Base-by-base conservation (phyloP, 441 rosid species). In the Aleurites moluccanus region DNA sequence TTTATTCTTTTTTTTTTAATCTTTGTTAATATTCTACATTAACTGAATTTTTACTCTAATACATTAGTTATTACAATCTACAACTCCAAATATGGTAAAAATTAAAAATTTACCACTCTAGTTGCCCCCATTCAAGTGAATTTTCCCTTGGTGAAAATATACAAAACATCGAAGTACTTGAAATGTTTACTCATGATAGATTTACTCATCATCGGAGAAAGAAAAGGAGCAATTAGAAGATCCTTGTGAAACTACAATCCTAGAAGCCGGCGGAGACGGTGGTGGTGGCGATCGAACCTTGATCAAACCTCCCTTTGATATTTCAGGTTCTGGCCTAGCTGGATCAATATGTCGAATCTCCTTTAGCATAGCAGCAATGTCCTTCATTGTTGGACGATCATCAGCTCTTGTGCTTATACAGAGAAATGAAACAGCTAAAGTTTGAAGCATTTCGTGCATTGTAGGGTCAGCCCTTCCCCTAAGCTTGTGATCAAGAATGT, bases 391-490 rank as follows among this genome's bases (percentile, higher is more conserved):
- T 2, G 99, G 99, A 50, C 99, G 88, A 65, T 91, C 96, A 3
- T 81, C 75, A 0, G 88, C 82, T 64, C 84, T 78, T 10, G 85
- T 79, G 86, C 90, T 86, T 76, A 89, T 81, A 73, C 99, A 94
- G 7, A 94, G 89, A 70, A 88, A 85, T 15, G 99, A 91, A 28
- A 89, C 97, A 15, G 99, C 98, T 9, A 95, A 85, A 6, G 97
- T 95, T 55, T 95, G 99, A 13, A 89, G 87, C 92, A 92, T 89
- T 79, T 95, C 99, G 27, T 92, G 99, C 97, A 92, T 89, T 30
- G 87, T 83, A 0, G 94, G 96, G 82, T 95, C 96, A 7, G 96
- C 84, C 73, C 92, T 86, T 30, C 99, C 98, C 45, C 86, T 83
- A 40, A 95, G 90, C 79, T 91, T 91, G 0, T 82, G 79, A 35